Evolutionary conservation across 2,329 filamentous ascomycete genomes (phyloP).

Genomic region (Emergomyces pasteurianus): DNA sequence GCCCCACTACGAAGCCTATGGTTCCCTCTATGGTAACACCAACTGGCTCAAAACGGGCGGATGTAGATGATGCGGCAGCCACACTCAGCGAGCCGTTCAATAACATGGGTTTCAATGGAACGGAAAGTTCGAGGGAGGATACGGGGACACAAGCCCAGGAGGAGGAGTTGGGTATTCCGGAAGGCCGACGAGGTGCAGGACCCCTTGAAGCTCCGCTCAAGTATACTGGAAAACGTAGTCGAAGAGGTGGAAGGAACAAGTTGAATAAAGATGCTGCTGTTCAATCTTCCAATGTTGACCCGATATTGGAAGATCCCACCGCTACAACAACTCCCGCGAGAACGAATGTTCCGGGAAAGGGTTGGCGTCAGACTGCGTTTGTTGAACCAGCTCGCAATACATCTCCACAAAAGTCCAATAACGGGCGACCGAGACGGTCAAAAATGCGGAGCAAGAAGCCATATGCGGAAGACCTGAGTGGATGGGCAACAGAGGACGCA

Average conservation of each 20-base stretch:
- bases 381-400: constrained; percentile 40
- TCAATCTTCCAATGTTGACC: constrained; percentile 21
- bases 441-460: constrained; percentile 33
- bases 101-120: constrained; percentile 22
- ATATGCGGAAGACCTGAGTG: constrained; percentile 53
- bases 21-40: constrained; percentile 8
- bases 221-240: constrained; percentile 28
- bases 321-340: constrained; percentile 15
- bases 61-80: constrained; percentile 19
- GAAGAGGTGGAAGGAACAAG: constrained; percentile 34
- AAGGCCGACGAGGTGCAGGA: constrained; percentile 13
- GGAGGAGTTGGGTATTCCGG: constrained; percentile 11
- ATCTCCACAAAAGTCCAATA: constrained; percentile 14
- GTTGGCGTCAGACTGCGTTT: constrained; percentile 57
- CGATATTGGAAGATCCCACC: constrained; percentile 23
- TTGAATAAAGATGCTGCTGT: constrained; percentile 35
- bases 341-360: constrained; percentile 42
- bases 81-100: constrained; percentile 36
- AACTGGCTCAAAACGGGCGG: not conserved
- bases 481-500: constrained; percentile 92
- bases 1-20: constrained; percentile 5
- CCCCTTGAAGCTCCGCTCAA: constrained; percentile 16
- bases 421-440: constrained; percentile 30
- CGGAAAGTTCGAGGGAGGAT: constrained; percentile 7
- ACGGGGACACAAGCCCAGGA: constrained; percentile 9